phyloP scores from a whole-genome alignment of 2,329 filamentous ascomycete species.

The Tolypocladium tundrense region DNA sequence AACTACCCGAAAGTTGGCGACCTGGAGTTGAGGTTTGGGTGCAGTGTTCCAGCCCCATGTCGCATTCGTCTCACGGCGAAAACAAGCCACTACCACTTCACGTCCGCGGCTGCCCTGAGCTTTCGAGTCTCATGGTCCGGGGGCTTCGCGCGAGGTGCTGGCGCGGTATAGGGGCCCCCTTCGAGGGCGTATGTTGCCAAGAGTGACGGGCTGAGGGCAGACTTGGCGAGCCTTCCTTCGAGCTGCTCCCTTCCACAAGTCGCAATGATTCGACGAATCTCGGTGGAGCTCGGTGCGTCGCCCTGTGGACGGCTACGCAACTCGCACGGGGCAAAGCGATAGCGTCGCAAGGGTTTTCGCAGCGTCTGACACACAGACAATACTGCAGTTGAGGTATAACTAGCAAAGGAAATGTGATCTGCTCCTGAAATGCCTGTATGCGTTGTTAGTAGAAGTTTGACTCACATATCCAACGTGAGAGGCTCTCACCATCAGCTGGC shows the following conservation, averaged over 20 bases:
- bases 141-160: background rate
- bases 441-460: too few species aligned
- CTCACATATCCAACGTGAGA: too few species aligned
- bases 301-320: background rate
- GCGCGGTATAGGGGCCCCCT: background rate
- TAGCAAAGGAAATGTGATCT: background rate
- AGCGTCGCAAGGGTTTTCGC: conserved; percentile 6
- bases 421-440: background rate
- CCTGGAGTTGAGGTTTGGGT: background rate
- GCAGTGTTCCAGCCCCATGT: too few species aligned
- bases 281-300: conserved; percentile 13
- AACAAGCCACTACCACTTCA: background rate
- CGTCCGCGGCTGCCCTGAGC: background rate
- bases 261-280: conserved; percentile 11
- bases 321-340: conserved; percentile 10
- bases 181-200: conserved; percentile 5
- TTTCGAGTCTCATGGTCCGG: background rate
- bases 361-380: conserved; percentile 8
- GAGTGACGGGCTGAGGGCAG: conserved; percentile 4
- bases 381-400: background rate
- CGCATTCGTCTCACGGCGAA: background rate
- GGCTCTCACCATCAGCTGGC: background rate
- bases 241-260: background rate
- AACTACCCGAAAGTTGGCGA: background rate
- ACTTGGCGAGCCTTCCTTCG: background rate